These are phyloP conservation scores for Copromyces sp. DNA, from an alignment of 495 filamentous ascomycete genomes.

Conservation along the genomic window DNA sequence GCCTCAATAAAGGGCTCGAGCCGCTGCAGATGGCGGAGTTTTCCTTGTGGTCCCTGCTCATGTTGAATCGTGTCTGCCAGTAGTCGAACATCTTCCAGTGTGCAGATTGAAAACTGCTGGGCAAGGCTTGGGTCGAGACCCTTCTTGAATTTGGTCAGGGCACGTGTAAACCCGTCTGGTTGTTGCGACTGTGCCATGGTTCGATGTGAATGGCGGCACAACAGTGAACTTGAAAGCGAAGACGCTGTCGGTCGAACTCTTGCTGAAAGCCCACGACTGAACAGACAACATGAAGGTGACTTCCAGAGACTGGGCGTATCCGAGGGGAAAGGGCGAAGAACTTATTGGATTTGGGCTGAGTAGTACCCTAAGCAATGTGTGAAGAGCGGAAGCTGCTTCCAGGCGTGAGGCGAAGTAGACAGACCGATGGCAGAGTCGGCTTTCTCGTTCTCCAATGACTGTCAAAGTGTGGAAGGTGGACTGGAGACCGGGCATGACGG, in stretches of 20 bases:
- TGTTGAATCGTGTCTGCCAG: neutral
- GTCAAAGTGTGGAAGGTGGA: no score
- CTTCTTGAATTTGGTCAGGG: neutral
- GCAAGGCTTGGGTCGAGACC: neutral
- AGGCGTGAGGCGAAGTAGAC: neutral
- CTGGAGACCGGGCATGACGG: no score
- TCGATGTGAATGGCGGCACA: neutral
- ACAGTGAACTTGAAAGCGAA: neutral
- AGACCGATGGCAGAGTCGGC: no score
- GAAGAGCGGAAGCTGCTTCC: no score
- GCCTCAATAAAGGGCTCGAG: neutral
- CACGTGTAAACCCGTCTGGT: neutral
- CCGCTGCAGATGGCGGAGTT: neutral
- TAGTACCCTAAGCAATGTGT: neutral
- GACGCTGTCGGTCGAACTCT: neutral
- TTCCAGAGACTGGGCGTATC: neutral
- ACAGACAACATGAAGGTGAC: neutral
- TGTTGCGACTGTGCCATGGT: neutral
- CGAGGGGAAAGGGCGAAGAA: neutral
- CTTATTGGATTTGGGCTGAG: neutral
- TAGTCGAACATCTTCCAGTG: neutral
- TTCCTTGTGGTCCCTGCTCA: neutral
- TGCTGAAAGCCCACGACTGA: neutral
- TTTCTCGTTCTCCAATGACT: no score
- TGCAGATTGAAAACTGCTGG: neutral